Conservation (phyloP, 2,329 filamentous ascomycete species). For the Dactylellina sp. region DNA sequence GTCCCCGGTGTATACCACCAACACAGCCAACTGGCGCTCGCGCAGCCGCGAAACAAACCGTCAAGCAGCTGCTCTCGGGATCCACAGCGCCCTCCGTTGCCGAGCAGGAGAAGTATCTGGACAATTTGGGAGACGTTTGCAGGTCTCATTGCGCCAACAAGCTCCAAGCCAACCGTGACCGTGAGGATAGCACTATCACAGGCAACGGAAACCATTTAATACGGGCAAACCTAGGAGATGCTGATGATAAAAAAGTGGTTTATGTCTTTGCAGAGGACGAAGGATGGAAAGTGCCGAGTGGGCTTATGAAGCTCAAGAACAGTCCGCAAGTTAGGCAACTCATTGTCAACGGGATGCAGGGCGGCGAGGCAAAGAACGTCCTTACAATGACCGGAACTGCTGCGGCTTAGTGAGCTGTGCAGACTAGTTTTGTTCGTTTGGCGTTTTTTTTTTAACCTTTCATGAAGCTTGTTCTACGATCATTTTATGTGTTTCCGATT, state of each 20-base stretch:
- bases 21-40: constrained; percentile 61
- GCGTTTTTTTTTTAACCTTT: constrained; percentile 15
- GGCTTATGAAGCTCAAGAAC: constrained; percentile 71
- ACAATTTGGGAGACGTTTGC: constrained; percentile 58
- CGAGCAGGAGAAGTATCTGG: constrained; percentile 58
- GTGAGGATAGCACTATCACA: constrained; percentile 50
- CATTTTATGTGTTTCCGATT: constrained; percentile 7
- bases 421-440: not conserved
- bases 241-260: constrained; percentile 75
- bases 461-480: not conserved
- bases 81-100: constrained; percentile 42
- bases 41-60: constrained; percentile 59
- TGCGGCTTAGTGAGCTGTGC: constrained; percentile 35
- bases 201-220: constrained; percentile 69
- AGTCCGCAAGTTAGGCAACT: constrained; percentile 73
- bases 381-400: constrained; percentile 62
- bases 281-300: constrained; percentile 75
- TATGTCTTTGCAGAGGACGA: constrained; percentile 75
- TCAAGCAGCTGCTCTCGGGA: constrained; percentile 56
- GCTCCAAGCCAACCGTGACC: constrained; percentile 68
- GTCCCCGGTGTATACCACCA: constrained; percentile 71
- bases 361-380: constrained; percentile 69
- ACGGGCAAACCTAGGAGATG: constrained; percentile 74
- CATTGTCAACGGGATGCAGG: constrained; percentile 70
- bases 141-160: constrained; percentile 64